Evolutionary conservation across 176 grass and related monocot species (phyloP).

Genomic region (Aegilops sharonensis): DNA sequence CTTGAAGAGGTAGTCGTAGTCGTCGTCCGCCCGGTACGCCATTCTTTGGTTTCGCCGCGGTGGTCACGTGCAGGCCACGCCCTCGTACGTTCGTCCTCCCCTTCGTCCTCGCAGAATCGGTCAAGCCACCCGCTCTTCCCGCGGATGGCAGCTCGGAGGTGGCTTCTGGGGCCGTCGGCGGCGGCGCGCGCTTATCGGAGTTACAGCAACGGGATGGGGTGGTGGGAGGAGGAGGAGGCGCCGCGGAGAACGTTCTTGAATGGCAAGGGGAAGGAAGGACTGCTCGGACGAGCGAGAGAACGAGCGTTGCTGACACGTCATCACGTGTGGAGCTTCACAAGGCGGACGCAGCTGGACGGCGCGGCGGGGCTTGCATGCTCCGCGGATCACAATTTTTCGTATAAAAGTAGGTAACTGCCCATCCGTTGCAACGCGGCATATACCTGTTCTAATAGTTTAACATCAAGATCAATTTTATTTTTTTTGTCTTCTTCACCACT

Average conservation of each 20-base stretch:
- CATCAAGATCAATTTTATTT: too few species aligned
- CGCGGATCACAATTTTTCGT: too few species aligned
- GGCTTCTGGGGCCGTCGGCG: background rate
- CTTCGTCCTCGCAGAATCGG: background rate
- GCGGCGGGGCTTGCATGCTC: too few species aligned
- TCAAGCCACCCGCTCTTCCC: background rate
- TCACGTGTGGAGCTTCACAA: background rate
- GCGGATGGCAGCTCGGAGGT: background rate
- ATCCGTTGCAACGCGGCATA: too few species aligned
- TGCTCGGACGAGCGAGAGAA: background rate
- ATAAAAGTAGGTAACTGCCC: too few species aligned
- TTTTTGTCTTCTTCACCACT: too few species aligned
- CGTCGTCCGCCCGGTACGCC: constrained; percentile 8
- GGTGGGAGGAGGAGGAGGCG: background rate
- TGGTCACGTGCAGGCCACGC: background rate
- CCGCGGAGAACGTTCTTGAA: background rate
- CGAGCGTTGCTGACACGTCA: background rate
- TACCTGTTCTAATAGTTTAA: too few species aligned
- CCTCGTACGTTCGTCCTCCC: background rate
- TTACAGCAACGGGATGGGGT: background rate
- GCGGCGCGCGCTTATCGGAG: constrained; percentile 1
- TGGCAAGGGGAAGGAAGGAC: background rate
- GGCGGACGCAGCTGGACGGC: background rate
- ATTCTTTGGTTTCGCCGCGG: background rate
- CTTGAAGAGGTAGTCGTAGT: constrained; percentile 60